Evolutionary conservation across 2,329 filamentous ascomycete species (phyloP).

Genomic region (Amesomyces nigricolor): DNA sequence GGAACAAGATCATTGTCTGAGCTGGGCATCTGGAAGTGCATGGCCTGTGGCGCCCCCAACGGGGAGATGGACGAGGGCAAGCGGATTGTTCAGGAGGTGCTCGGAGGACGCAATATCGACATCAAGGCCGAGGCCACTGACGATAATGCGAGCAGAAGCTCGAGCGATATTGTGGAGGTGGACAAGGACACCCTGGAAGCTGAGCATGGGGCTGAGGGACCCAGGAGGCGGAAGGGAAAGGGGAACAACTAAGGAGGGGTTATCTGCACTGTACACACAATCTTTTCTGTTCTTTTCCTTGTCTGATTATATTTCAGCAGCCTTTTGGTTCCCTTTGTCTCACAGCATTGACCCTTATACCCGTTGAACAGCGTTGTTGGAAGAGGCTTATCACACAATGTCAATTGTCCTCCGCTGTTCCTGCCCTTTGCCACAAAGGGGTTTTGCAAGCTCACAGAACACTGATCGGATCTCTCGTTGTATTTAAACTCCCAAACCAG

Average conservation of each 20-base stretch:
- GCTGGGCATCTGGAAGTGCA: slow-evolving; percentile 81
- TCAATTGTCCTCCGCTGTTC: background rate
- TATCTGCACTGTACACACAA: background rate
- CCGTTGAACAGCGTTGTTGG: background rate
- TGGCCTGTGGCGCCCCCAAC: slow-evolving; percentile 75
- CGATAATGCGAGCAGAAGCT: slow-evolving; percentile 20
- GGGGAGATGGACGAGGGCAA: slow-evolving; percentile 73
- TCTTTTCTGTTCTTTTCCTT: background rate
- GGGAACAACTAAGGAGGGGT: background rate
- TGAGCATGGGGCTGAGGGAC: slow-evolving; percentile 3
- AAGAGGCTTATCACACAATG: background rate
- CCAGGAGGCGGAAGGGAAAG: slow-evolving; percentile 14
- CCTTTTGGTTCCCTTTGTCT: background rate
- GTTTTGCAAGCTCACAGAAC: background rate
- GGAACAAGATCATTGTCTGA: slow-evolving; percentile 73
- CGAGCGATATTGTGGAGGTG: slow-evolving; percentile 23
- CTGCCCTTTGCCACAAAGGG: background rate
- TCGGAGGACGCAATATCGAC: slow-evolving; percentile 28
- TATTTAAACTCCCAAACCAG: too few species aligned
- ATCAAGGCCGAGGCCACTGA: slow-evolving; percentile 24
- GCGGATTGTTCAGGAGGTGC: slow-evolving; percentile 64
- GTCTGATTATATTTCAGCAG: background rate
- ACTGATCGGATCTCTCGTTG: too few species aligned
- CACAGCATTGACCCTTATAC: slow-evolving; percentile 1
- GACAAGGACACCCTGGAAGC: slow-evolving; percentile 15